Conservation (phyloP, 1,284 basidiomycete genomes). For the Tilletia indica region DNA sequence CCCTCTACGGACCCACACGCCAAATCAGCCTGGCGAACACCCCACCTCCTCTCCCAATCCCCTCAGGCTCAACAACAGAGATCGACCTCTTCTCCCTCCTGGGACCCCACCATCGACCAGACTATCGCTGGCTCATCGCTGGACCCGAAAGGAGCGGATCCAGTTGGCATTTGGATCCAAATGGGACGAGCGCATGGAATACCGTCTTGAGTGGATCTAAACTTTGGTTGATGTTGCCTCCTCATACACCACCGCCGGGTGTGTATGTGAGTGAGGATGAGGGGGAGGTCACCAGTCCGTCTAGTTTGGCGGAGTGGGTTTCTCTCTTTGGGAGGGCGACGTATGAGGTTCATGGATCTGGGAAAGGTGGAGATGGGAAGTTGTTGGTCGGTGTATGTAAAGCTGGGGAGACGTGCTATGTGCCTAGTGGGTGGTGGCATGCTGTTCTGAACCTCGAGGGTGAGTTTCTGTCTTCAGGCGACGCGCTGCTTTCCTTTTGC, state of each 20-base stretch:
- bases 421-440: conserved; percentile 55
- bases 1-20: conserved; percentile 36
- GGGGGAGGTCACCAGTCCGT: conserved; percentile 55
- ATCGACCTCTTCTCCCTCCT: conserved; percentile 47
- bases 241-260: conserved; percentile 57
- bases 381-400: conserved; percentile 58
- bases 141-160: conserved; percentile 45
- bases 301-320: conserved; percentile 58
- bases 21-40: conserved; percentile 39
- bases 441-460: conserved; percentile 44
- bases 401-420: conserved; percentile 56
- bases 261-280: conserved; percentile 57
- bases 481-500: neutral
- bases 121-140: conserved; percentile 51
- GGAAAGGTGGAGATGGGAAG: conserved; percentile 40
- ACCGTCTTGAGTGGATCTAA: conserved; percentile 57
- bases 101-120: conserved; percentile 35
- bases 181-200: conserved; percentile 59
- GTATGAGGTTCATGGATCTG: conserved; percentile 48
- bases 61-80: neutral
- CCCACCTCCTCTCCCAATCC: conserved; percentile 23
- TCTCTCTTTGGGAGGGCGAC: conserved; percentile 55
- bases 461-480: neutral
- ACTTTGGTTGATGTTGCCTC: conserved; percentile 59
- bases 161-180: conserved; percentile 57